Base-by-base conservation (phyloP, 2,329 filamentous ascomycete genomes). In the Colletotrichum sp. region DNA sequence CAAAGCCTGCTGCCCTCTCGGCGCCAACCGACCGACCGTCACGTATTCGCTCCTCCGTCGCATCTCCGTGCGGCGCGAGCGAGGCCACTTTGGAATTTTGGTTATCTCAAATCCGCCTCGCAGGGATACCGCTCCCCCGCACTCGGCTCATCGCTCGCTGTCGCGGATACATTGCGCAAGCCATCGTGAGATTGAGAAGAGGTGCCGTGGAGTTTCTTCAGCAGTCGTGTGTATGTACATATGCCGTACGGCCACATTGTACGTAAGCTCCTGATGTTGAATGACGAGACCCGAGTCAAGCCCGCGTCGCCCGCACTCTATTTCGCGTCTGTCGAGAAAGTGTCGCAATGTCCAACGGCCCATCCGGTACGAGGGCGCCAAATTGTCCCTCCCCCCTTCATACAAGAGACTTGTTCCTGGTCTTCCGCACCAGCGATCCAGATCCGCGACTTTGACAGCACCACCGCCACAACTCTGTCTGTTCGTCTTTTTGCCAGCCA, bases 391-490 rank as follows among this genome's bases (percentile, higher is more conserved):
- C 34, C 52, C 13, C 12, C 16, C 59, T 16, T 64, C 28, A 49
- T 3, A 28, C 71, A 1, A 44, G 39, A n/a, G 16, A 21, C 36
- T 60, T 32, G n/a, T 12, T 36, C 55, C 66, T 62, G 36, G 21
- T 30, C 24, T 30, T 55, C 55, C 62, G 72, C 52, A 67, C 72
- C 68, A 72, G 55, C 63, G 68, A 62, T 72, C 68, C 69, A 63
- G 72, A 70, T 55, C 36, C 16, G 21, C 68, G 59, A 71, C 34
- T 66, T 21, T 72, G 72, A 75, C 62, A 67, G 72, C 63, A 60
- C 52, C 64, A 44, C 24, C 62, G 34, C 52, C 63, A 34, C 34
- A 75, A 71, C 59, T 75, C 59, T 71, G 52, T 65, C 39, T 44
- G 39, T 44, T 71, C 34, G 24, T 60, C 59, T 39, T n/a, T 10